Base-by-base conservation (phyloP, 2,329 filamentous ascomycete species). In the Aspergillus bombycis region DNA sequence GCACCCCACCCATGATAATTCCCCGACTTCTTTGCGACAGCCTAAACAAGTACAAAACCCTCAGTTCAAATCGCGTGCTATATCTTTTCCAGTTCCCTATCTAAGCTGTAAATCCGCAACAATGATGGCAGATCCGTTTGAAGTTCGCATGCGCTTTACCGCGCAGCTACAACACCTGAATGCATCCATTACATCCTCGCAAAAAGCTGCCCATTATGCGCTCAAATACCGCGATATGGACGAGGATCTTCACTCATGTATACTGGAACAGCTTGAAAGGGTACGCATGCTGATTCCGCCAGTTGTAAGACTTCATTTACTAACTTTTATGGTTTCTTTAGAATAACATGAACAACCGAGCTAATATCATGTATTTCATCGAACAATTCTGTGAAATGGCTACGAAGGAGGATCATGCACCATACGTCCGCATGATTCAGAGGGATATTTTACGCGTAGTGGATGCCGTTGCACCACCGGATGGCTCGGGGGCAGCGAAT, bases 351-450 rank as follows among this genome's bases (percentile, higher is more conserved):
- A 99, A 99, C 79, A 96, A 90, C 58, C 87, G 94, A 65, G 96
- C 95, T 63, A 99, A 99, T 77, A 98, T 99, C 77, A 96, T 99
- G 91, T 99, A 96, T 80, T 99, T 99, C 79, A 91, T 99, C 74
- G 94, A 98, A 74, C 91, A 94, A 70, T 92, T 99, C 70, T 91
- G 96, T 75, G 94, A 98, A 75, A 85, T 93, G 80, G 91, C 93
- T 26, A 85, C 88, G 66, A 91, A 89, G 68, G 91, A 93, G 68
- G 87, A 88, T 67, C 89, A 95, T 70, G 81, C 86, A 59, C 89
- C 92, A 66, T 99, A 97, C 74, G 89, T 97, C 32, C 88, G 91
- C 58, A 97, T 98, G 93, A 92, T 99, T 80, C 92, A 97, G 79
- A 86, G 94, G 54, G 95, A 99, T 75, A 96, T 99, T 46, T 84